These are phyloP conservation scores for Westerdykella ornata DNA, from an alignment of 2,329 filamentous ascomycete genomes.

Conservation along the genomic window DNA sequence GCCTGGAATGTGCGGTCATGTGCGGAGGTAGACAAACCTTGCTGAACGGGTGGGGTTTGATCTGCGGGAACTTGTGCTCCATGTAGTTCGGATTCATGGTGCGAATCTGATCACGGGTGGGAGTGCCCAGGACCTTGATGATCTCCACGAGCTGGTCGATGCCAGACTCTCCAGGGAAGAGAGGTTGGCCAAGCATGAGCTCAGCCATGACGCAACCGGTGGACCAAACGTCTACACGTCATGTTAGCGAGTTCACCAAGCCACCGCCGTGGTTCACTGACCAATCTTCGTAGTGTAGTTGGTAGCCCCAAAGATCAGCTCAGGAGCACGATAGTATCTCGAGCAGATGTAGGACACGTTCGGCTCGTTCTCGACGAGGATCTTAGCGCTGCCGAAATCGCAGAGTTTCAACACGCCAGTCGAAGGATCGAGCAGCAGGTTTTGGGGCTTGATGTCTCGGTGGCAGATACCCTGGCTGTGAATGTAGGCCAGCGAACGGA, in stretches of 20 bases:
- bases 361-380: constrained; percentile 95
- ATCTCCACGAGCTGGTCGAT: constrained; percentile 99
- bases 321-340: constrained; percentile 94
- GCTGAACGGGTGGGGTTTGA: constrained; percentile 98
- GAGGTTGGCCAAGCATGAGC: constrained; percentile 93
- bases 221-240: constrained; percentile 82
- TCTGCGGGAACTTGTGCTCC: constrained; percentile 99
- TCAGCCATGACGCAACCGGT: constrained; percentile 99
- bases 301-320: constrained; percentile 96
- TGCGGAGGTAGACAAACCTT: constrained; percentile 52
- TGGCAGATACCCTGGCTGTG: constrained; percentile 99
- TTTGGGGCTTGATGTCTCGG: constrained; percentile 98
- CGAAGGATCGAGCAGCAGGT: constrained; percentile 84
- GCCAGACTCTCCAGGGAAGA: constrained; percentile 96
- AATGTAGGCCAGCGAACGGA: constrained; percentile 96
- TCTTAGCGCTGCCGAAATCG: constrained; percentile 98
- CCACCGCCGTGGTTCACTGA: constrained; percentile 45
- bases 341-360: constrained; percentile 99
- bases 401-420: constrained; percentile 93
- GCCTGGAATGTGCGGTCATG: constrained; percentile 1
- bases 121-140: constrained; percentile 96
- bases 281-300: constrained; percentile 99
- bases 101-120: constrained; percentile 93
- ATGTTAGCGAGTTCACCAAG: constrained; percentile 14
- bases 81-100: constrained; percentile 99